Percentiles rank a stretch among this genome's conserved stretches.
Evolutionary conservation across 129 eudicot genomes (phyloP).

Genomic region (Ambrosia artemisiifolia): DNA sequence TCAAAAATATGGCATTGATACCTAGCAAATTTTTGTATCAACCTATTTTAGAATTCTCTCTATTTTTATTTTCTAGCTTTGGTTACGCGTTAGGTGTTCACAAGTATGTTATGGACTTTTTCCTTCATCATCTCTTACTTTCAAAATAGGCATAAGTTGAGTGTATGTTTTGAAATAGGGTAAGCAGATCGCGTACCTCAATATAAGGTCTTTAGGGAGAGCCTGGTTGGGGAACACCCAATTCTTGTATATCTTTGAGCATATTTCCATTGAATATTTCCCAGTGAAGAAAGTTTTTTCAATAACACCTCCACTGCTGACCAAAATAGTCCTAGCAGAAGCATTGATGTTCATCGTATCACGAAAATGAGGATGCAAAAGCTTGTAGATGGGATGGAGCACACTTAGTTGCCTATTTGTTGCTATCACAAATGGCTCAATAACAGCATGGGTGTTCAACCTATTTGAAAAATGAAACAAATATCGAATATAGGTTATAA

Average conservation of each 20-base stretch:
- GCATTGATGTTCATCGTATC: slow-evolving; percentile 55
- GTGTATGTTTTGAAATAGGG: neutral
- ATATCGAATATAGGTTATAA: neutral
- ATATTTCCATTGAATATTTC: slow-evolving; percentile 40
- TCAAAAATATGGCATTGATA: no score
- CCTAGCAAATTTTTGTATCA: no score
- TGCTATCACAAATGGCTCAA: slow-evolving; percentile 33
- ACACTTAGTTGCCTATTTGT: slow-evolving; percentile 57
- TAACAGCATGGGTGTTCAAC: slow-evolving; percentile 27
- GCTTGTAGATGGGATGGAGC: slow-evolving; percentile 53
- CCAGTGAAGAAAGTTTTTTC: slow-evolving; percentile 38
- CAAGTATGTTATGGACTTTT: neutral
- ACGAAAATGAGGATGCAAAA: slow-evolving; percentile 49
- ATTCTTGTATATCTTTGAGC: slow-evolving; percentile 28
- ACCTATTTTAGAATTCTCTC: no score
- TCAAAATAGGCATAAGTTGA: no score
- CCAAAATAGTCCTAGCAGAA: slow-evolving; percentile 32
- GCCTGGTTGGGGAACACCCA: slow-evolving; percentile 48
- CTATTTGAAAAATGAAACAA: slow-evolving; percentile 15
- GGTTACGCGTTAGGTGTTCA: no score
- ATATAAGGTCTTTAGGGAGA: slow-evolving; percentile 56
- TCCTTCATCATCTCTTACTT: neutral
- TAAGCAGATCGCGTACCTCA: slow-evolving; percentile 27
- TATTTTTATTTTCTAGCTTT: no score
- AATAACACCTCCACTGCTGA: slow-evolving; percentile 42